A percentile compares a stretch with the other conserved stretches of the same genome.
phyloP scores from a whole-genome alignment of 2,329 filamentous ascomycete genomes.

The Tothia fuscella region DNA sequence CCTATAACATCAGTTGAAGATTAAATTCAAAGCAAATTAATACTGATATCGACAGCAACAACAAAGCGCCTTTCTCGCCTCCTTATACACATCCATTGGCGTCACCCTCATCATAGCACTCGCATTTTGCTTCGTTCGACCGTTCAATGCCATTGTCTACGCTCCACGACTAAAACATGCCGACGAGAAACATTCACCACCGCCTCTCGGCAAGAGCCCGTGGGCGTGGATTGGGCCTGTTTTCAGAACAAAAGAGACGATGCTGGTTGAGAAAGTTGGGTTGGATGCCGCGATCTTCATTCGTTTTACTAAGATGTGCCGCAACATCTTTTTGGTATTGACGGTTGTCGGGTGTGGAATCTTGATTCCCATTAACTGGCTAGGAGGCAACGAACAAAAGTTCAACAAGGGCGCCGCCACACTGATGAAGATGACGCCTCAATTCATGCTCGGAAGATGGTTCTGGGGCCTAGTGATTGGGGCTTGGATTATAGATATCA shows the following conservation, averaged over 20 bases:
- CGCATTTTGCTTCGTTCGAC: constrained; percentile 77
- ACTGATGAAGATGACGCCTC: constrained; percentile 46
- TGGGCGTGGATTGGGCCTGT: constrained; percentile 80
- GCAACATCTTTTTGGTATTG: constrained; percentile 72
- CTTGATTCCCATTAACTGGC: constrained; percentile 70
- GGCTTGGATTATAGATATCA: constrained; percentile 57
- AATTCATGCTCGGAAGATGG: constrained; percentile 34
- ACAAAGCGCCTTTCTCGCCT: constrained; percentile 58
- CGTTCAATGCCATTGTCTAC: constrained; percentile 86
- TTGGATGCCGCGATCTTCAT: constrained; percentile 88
- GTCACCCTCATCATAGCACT: constrained; percentile 63
- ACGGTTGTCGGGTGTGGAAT: constrained; percentile 62
- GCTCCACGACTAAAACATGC: constrained; percentile 88
- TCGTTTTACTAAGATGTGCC: constrained; percentile 78
- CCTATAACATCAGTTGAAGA: constrained; percentile 12
- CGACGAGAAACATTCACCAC: constrained; percentile 80
- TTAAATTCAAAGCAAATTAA: no score
- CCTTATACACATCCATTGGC: constrained; percentile 67
- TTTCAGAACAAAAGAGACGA: constrained; percentile 62
- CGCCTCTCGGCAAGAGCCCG: constrained; percentile 71
- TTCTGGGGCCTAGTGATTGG: constrained; percentile 49
- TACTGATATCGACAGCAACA: constrained; percentile 32
- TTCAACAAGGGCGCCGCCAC: constrained; percentile 23
- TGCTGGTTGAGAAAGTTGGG: constrained; percentile 70
- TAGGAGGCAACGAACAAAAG: constrained; percentile 20